Conservation (phyloP, 75 land plant genomes). For the Adiantum capillusveneris region DNA sequence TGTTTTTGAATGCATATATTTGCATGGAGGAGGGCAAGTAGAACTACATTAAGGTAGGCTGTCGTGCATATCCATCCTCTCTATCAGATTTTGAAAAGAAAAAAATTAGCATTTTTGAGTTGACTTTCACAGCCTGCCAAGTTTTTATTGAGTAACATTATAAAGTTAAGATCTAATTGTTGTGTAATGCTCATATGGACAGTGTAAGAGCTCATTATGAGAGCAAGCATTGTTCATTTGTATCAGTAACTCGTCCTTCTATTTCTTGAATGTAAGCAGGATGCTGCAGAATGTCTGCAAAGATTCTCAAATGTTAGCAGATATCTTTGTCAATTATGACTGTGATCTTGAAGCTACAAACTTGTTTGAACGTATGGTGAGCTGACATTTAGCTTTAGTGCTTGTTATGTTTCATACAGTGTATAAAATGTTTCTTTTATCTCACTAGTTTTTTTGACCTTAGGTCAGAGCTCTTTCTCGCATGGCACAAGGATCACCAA, state of each 20-base stretch:
- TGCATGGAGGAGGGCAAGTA: too few relatives aligned
- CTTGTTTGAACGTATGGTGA: conserved; percentile 94
- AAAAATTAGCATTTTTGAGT: too few relatives aligned
- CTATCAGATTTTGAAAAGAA: too few relatives aligned
- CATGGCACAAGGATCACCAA: conserved; percentile 76
- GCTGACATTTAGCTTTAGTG: neutral
- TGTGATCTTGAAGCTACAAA: conserved; percentile 92
- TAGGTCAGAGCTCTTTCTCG: conserved; percentile 81
- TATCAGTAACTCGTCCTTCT: too few relatives aligned
- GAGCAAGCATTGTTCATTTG: too few relatives aligned
- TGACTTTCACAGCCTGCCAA: too few relatives aligned
- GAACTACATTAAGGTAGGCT: too few relatives aligned
- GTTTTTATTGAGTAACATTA: neutral
- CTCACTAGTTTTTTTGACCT: neutral
- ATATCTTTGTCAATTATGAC: conserved; percentile 91
- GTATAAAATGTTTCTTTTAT: neutral
- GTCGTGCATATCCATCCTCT: too few relatives aligned
- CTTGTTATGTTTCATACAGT: neutral
- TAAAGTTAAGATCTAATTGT: too few relatives aligned
- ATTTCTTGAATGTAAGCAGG: conserved; percentile 20
- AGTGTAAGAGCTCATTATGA: too few relatives aligned
- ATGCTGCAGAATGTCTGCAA: conserved; percentile 91
- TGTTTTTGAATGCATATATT: too few relatives aligned
- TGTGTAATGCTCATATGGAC: too few relatives aligned
- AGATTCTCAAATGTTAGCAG: conserved; percentile 92